Percentiles rank a stretch among this genome's conserved stretches.
Evolutionary conservation across 805 yeast genomes (phyloP).

Genomic region (Barnettozyma botsteinii): DNA sequence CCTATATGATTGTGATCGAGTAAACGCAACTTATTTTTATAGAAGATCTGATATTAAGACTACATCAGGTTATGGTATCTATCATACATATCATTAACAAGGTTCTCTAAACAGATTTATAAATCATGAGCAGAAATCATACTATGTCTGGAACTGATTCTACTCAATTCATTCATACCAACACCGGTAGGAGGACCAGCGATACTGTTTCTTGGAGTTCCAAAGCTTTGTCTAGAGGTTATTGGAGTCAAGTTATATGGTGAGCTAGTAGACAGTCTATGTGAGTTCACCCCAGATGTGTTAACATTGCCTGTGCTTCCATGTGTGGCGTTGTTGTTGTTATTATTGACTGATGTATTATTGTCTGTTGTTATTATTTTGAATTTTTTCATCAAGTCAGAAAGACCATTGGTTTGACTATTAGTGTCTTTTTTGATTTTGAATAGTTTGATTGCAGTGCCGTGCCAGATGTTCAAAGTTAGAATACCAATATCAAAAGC

Average conservation of each 20-base stretch:
- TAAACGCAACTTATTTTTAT: too few relatives aligned
- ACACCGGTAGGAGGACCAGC: conserved; percentile 10
- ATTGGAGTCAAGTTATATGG: conserved; percentile 26
- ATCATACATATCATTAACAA: too few relatives aligned
- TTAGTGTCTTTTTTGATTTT: conserved; percentile 31
- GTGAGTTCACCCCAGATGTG: too few relatives aligned
- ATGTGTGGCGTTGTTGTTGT: neutral
- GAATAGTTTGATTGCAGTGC: conserved; percentile 18
- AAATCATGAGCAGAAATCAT: conserved; percentile 16
- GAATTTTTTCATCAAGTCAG: conserved; percentile 33
- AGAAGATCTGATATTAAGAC: too few relatives aligned
- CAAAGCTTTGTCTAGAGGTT: conserved; percentile 24
- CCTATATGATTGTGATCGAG: too few relatives aligned
- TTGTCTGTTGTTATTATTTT: conserved; percentile 25
- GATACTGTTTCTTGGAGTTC: conserved; percentile 24
- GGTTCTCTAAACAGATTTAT: neutral
- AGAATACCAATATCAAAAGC: conserved; percentile 18
- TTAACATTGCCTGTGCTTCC: neutral
- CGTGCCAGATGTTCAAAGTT: conserved; percentile 20
- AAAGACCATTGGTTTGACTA: conserved; percentile 35
- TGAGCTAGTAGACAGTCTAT: conserved; percentile 14
- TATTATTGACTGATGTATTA: conserved; percentile 7
- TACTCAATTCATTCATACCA: conserved; percentile 14
- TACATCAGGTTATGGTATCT: too few relatives aligned
- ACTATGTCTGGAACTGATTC: conserved; percentile 14